A percentile compares a stretch with the other conserved stretches of the same genome.
phyloP scores from a whole-genome alignment of 164 flowering plant species.

The Magnolia sinica region DNA sequence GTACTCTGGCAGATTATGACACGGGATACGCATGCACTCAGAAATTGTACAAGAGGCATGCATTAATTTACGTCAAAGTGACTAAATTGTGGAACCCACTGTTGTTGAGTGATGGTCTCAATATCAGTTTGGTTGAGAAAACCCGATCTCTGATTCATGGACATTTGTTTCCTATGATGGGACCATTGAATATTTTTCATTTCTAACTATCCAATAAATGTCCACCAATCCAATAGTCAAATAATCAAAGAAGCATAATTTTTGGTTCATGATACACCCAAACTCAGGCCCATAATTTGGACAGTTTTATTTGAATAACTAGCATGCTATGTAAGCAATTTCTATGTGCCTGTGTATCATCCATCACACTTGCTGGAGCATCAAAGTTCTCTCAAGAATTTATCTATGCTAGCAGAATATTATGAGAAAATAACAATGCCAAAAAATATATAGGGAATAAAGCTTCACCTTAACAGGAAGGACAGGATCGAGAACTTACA shows the following conservation, averaged over 20 bases:
- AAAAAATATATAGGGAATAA: slow-evolving; percentile 2
- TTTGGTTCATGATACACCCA: too few relatives aligned
- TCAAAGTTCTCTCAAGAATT: neutral
- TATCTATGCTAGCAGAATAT: neutral
- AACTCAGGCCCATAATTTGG: too few relatives aligned
- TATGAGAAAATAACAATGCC: neutral
- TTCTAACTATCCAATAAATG: neutral
- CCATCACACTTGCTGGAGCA: neutral
- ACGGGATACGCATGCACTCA: neutral
- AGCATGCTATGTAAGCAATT: too few relatives aligned
- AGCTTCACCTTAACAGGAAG: slow-evolving; percentile 9
- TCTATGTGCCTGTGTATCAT: neutral
- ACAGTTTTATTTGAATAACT: too few relatives aligned
- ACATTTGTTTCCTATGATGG: neutral
- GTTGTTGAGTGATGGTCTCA: neutral
- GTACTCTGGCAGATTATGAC: neutral
- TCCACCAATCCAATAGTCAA: neutral
- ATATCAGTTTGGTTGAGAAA: neutral
- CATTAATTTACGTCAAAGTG: neutral
- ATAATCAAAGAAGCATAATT: neutral
- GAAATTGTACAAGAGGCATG: neutral
- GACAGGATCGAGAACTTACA: slow-evolving; percentile 51
- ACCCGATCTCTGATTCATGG: neutral
- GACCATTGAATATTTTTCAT: neutral
- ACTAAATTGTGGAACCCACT: neutral